These are phyloP conservation scores for Picochlorum costavermella DNA, from an alignment of 139 green algal genomes.

Conservation along the genomic window DNA sequence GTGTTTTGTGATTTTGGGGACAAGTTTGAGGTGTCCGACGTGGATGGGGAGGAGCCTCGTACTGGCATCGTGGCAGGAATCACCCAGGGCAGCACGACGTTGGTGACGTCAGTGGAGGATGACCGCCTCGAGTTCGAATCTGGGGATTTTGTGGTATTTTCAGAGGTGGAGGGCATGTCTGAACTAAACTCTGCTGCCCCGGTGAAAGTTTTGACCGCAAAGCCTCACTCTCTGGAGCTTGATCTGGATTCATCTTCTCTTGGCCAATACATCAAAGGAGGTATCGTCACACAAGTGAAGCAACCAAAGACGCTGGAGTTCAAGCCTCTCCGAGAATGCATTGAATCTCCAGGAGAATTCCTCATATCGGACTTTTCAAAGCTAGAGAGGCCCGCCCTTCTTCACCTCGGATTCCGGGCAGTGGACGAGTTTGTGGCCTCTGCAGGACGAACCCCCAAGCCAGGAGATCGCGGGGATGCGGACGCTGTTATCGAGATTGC, in stretches of 20 bases:
- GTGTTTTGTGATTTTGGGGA: constrained; percentile 96
- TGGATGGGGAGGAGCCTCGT: constrained; percentile 84
- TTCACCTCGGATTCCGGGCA: constrained; percentile 91
- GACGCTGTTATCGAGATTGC: constrained; percentile 52
- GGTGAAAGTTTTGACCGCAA: constrained; percentile 74
- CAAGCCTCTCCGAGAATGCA: constrained; percentile 52
- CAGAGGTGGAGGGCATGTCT: constrained; percentile 82
- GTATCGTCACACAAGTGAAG: constrained; percentile 92
- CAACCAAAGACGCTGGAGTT: constrained; percentile 76
- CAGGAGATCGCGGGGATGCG: constrained; percentile 58
- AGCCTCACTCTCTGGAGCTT: constrained; percentile 88
- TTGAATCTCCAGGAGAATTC: constrained; percentile 87
- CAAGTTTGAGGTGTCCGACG: constrained; percentile 76
- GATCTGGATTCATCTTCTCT: constrained; percentile 79
- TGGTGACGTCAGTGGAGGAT: constrained; percentile 96
- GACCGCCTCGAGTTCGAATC: constrained; percentile 95
- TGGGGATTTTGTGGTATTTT: constrained; percentile 70
- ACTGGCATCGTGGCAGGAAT: constrained; percentile 90
- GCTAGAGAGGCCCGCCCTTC: constrained; percentile 76
- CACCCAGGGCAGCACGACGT: constrained; percentile 44
- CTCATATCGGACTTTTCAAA: constrained; percentile 95
- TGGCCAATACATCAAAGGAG: constrained; percentile 44
- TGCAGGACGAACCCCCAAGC: constrained; percentile 46
- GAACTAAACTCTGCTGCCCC: constrained; percentile 71
- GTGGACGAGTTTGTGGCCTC: constrained; percentile 70